These are phyloP conservation scores for Pyropia yezoensis DNA, from an alignment of 23 red algal species.

Conservation along the genomic window DNA sequence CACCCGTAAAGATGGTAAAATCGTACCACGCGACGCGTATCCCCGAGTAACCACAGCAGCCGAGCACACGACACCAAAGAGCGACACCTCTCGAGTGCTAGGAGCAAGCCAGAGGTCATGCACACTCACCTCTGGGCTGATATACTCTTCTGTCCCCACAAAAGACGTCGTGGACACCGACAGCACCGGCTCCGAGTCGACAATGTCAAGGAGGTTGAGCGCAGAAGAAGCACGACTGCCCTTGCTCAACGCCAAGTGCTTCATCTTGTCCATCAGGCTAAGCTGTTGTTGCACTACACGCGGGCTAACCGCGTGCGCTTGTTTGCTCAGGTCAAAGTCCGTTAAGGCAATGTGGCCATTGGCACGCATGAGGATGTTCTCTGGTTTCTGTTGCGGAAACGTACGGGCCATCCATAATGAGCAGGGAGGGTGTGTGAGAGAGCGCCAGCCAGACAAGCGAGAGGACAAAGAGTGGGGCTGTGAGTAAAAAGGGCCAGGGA, in stretches of 20 bases:
- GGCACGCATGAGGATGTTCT: conserved; percentile 68
- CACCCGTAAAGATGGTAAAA: no score
- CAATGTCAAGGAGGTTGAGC: conserved; percentile 4
- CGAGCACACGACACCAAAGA: not conserved
- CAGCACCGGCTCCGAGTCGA: conserved; percentile 26
- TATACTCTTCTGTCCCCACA: conserved; percentile 69
- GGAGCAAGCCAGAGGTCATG: no score
- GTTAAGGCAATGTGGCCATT: conserved; percentile 55
- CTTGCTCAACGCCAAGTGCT: conserved; percentile 3
- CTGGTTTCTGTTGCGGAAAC: conserved; percentile 18
- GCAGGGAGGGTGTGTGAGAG: no score
- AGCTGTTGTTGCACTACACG: conserved; percentile 23
- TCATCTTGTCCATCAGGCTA: conserved; percentile 36
- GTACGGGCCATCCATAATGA: no score
- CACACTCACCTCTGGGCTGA: conserved; percentile 32
- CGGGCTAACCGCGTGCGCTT: conserved; percentile 41
- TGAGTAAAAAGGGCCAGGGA: no score
- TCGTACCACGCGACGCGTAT: no score
- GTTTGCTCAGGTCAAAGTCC: conserved; percentile 55
- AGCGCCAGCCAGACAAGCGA: no score
- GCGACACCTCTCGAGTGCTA: conserved; percentile 8
- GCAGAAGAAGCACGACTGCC: not conserved
- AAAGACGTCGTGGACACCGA: conserved; percentile 16
- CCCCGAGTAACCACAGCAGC: no score
- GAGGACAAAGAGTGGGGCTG: no score